Base-by-base conservation (phyloP, 441 rosid genomes). In the Gossypium gossypioides region DNA sequence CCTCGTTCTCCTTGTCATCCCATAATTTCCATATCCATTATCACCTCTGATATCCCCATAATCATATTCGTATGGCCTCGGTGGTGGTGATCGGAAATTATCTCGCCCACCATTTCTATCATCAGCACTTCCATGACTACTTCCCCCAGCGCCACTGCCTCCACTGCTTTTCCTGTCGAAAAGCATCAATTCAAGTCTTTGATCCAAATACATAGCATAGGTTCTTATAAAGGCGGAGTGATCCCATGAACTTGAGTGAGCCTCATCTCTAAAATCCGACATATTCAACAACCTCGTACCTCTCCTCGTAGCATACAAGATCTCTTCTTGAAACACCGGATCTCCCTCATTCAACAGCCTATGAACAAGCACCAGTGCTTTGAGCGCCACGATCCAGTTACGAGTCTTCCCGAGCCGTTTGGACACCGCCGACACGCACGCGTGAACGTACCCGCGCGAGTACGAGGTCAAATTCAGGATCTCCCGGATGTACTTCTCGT, bases 201-300 rank as follows among this genome's bases (percentile, higher is more conserved):
- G 97, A 79, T 94, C 99, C 78, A 94, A 83, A 78, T 88, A 92
- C 88, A 86, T 81, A 27, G 97, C 94, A 58, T 88, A 90, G 3
- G 91, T 87, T 71, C 92, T 83, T 4, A 94, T 93, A 73, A 94
- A 94, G 46, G 99, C 94, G 0, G 99, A 92, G 46, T 92, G 91
- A 69, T 94, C 99, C 99, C 99, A 94, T 0, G 99, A 90, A 75
- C 86, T 92, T 1, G 99, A 94, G 72, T 94, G 99, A 9, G 99
- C 97, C 83, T 94, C 99, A 19, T 94, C 99, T 2, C 91, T 80
- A 60, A 94, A 94, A 84, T 87, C 97, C 3, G 97, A 84, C 94
- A 94, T 82, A 67, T 92, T 92, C 77, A 94, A 82, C n/a, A 94
- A 78, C 83, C 97, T 82, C 48, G 92, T 80, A 7, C 99, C 97